Evolutionary conservation across 2,329 filamentous ascomycete species (phyloP).

Genomic region (Ceratocystis lukuohia): DNA sequence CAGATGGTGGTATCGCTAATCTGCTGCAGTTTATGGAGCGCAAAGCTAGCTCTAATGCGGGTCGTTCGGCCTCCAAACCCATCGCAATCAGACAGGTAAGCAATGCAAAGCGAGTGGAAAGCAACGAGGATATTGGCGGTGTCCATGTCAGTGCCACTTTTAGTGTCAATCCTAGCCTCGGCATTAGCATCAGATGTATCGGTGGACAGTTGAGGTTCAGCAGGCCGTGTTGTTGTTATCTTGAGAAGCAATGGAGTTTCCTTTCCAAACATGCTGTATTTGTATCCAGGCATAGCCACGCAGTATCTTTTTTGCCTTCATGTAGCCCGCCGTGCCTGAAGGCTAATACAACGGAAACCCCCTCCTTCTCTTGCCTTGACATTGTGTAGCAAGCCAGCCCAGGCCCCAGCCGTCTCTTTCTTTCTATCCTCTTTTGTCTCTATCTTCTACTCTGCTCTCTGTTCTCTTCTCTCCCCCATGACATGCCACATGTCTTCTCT

Average conservation of each 20-base stretch:
- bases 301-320: constrained; percentile 18
- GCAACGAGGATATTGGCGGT: constrained; percentile 26
- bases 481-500: background rate
- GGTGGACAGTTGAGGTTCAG: background rate
- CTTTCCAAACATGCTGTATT: constrained; percentile 24
- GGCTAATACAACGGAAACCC: constrained; percentile 17
- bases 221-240: background rate
- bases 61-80: constrained; percentile 32
- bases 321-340: constrained; percentile 4
- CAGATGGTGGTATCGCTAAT: constrained; percentile 52
- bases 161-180: too few species aligned
- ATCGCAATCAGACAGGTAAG: constrained; percentile 68
- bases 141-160: background rate
- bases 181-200: background rate
- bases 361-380: background rate
- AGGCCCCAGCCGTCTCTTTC: background rate
- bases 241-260: constrained; percentile 9
- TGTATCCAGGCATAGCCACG: constrained; percentile 23
- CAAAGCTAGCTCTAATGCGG: constrained; percentile 47
- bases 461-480: background rate
- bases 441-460: background rate
- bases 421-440: background rate
- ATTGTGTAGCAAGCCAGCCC: background rate
- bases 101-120: constrained; percentile 26
- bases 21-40: constrained; percentile 57